phyloP scores from a whole-genome alignment of 2,329 filamentous ascomycete genomes.

The Nectriaceae sp. region DNA sequence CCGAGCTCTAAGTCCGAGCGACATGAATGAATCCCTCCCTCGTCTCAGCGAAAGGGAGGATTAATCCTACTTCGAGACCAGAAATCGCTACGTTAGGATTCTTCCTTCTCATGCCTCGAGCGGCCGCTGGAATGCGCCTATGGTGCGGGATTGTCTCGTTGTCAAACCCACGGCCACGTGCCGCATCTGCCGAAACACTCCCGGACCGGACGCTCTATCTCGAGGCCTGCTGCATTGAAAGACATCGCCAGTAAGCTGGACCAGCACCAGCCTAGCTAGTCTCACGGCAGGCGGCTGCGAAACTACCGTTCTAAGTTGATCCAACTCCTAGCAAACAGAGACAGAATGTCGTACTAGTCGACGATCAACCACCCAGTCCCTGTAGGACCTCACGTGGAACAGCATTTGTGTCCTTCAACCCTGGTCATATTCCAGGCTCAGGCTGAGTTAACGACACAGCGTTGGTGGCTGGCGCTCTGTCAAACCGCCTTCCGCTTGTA shows the following conservation, averaged over 20 bases:
- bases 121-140: too few species aligned
- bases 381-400: slow-evolving; percentile 11
- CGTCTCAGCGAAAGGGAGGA: too few species aligned
- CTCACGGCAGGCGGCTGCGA: background rate
- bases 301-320: background rate
- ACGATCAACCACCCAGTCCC: background rate
- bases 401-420: slow-evolving; percentile 17
- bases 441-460: background rate
- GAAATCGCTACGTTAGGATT: too few species aligned
- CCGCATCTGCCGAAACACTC: too few species aligned
- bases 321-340: too few species aligned
- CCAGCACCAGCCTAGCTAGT: background rate
- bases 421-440: background rate
- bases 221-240: background rate
- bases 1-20: too few species aligned
- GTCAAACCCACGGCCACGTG: too few species aligned
- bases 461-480: background rate
- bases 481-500: slow-evolving; percentile 1
- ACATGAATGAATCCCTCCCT: too few species aligned
- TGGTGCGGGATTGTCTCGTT: too few species aligned
- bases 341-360: background rate
- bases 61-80: too few species aligned
- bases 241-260: background rate
- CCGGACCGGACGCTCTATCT: background rate
- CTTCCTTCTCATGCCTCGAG: too few species aligned